A percentile compares a stretch with the other conserved stretches of the same genome.
These are phyloP conservation scores for Avicennia marina DNA, from an alignment of 257 asterid species.

Conservation along the genomic window DNA sequence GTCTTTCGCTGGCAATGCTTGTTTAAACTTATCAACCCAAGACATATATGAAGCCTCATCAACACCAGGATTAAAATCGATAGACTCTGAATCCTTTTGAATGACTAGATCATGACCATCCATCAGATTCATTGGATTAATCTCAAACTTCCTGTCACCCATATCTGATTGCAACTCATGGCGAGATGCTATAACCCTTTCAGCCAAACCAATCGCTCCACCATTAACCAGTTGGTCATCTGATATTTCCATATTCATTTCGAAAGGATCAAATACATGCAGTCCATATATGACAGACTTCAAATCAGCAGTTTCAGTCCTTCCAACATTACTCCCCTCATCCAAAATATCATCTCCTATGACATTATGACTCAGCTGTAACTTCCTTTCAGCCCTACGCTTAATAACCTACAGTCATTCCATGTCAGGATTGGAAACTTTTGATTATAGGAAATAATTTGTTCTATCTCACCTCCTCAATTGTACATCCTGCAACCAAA, in stretches of 20 bases:
- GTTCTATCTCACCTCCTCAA: conserved; percentile 74
- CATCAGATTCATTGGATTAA: conserved; percentile 40
- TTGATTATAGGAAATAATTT: background rate
- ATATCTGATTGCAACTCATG: conserved; percentile 30
- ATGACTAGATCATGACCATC: conserved; percentile 33
- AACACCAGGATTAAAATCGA: conserved; percentile 49
- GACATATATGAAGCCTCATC: conserved; percentile 78
- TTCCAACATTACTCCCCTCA: conserved; percentile 47
- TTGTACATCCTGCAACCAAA: conserved; percentile 66
- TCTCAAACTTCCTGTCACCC: conserved; percentile 57
- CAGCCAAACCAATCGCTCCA: conserved; percentile 53
- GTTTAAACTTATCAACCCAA: conserved; percentile 90
- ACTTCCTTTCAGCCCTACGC: conserved; percentile 83
- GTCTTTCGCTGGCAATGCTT: conserved; percentile 36
- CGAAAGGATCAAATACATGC: conserved; percentile 68
- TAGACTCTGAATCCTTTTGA: conserved; percentile 36
- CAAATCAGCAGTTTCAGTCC: conserved; percentile 67
- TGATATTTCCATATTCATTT: conserved; percentile 37
- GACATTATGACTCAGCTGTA: conserved; percentile 80
- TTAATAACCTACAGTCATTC: conserved; percentile 58
- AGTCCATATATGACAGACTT: conserved; percentile 72
- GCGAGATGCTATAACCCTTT: conserved; percentile 56
- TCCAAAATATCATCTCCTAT: conserved; percentile 56
- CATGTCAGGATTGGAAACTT: conserved; percentile 24
- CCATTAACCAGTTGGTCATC: conserved; percentile 36